Base-by-base conservation (phyloP, 2,329 filamentous ascomycete genomes). In the Colletotrichum sp. region DNA sequence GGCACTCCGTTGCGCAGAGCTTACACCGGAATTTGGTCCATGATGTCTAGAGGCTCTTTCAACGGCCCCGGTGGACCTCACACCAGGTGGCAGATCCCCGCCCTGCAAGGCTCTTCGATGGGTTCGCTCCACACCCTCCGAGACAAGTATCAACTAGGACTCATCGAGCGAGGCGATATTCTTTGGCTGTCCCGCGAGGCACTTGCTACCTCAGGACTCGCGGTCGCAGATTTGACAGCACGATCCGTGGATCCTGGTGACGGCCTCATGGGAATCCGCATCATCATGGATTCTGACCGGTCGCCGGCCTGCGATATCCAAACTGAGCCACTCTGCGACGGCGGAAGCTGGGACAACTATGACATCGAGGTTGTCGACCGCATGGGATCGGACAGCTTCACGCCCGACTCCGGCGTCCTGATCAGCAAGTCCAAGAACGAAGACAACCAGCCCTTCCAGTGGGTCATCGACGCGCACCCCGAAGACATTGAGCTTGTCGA, bases 51-150 rank as follows among this genome's bases (percentile, higher is more conserved):
- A 1, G 89, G 89, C 6, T 87, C 84, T 5, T 90, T 90, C 82
- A 89, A 89, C 71, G 89, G 89, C 0, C 89, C 88, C 0, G 88
- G 88, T 1, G 88, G 88, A 0, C 89, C 89, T 13, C 89, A 90
- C 77, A 87, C 86, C 0, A 85, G 88, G 2, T 90, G 88, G 87
- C 86, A 89, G 77, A 87, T 90, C 10, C 89, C 89, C 1, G 84
- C 88, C 1, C 82, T 88, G 0, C 84, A 88, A 69, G 88, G 89
- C 18, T 85, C 83, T 4, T 86, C 87, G 7, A 84, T 90, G 80
- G 89, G 89, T 4, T 90, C 88, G 0, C 83, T 88, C 3, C 89
- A 90, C 79, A 90, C 88, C 0, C 85, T 90, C 81, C 85, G 88
- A 2, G 89, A 91, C 80, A 90, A 90, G 82, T 81, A 86, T 64